Evolutionary conservation across 768 basidiomycete species (phyloP), one percentile per base, ranked within the genome.

Genomic region (Hypholoma sublateritium): DNA sequence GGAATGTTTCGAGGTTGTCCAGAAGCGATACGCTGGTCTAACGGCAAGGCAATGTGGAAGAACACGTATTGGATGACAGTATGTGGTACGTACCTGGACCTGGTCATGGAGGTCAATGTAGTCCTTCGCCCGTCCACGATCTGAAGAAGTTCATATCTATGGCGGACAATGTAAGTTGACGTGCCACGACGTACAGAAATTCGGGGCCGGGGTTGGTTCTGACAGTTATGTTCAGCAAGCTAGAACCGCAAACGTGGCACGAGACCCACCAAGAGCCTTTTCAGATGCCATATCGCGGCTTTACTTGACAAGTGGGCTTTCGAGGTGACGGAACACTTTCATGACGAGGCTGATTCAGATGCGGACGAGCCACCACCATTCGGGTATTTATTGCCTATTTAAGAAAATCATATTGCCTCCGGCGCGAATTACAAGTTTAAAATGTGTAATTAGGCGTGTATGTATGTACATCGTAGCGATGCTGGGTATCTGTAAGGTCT

Each of bases 51-150:
- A 43, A n/a, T 16, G 25, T 3, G 16, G 3, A 14, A 28, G 25
- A 3, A 28, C 4, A 14, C 16, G 11, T 25, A n/a, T 46, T 24
- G 17, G 21, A 21, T 8, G 12, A 13, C 25, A 47, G 46, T 22
- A 44, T 44, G 22, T 2, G 24, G 32, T 13, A 34, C 70, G 13
- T 62, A 93, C 94, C 77, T 93, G 81, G 52, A 96, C 91, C 76
- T 96, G 92, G 60, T 92, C 86, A 72, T 95, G 92, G n/a, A 96
- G 82, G 47, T 93, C 90, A 21, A 92, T 78, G 65, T 89, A 95
- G 60, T 95, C 91, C 53, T 73, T 77, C 2, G 76, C 79, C 60
- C 73, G 68, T 43, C 66, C 70, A 55, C 73, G 72, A 65, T 77
- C 78, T 68, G 53, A 53, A 36, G 54, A 28, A 46, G 49, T 24